phyloP scores from a whole-genome alignment of 805 yeast species.

The Debaryomyces castellii region DNA sequence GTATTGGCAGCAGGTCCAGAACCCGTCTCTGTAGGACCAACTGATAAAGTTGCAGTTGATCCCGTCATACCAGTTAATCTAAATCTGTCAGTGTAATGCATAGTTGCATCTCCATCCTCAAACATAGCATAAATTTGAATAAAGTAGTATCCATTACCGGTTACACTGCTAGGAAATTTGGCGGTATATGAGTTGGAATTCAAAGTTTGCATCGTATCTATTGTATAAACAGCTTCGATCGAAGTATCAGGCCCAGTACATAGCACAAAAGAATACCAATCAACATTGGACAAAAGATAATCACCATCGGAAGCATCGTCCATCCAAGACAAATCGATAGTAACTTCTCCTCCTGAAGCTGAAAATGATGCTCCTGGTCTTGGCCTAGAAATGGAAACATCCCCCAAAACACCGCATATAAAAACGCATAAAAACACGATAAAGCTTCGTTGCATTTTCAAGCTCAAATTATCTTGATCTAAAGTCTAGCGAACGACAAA shows the following conservation, averaged over 20 bases:
- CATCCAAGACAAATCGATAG: conserved; percentile 34
- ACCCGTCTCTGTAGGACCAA: conserved; percentile 27
- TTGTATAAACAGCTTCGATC: conserved; percentile 23
- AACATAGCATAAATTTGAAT: conserved; percentile 63
- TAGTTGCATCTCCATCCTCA: conserved; percentile 40
- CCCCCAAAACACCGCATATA: conserved; percentile 38
- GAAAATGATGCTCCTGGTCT: conserved; percentile 34
- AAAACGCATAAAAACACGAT: conserved; percentile 4
- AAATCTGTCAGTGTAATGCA: conserved; percentile 71
- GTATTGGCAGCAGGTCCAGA: conserved; percentile 42
- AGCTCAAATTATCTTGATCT: not conserved
- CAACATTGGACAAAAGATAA: conserved; percentile 47
- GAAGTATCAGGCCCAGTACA: conserved; percentile 66
- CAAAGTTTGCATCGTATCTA: conserved; percentile 6
- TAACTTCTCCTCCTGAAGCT: conserved; percentile 37
- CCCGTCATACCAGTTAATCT: conserved; percentile 73
- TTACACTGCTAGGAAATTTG: conserved; percentile 39
- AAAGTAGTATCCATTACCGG: conserved; percentile 67
- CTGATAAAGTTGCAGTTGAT: conserved; percentile 45
- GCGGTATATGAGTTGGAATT: conserved; percentile 37
- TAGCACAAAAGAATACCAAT: conserved; percentile 50
- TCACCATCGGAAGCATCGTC: conserved; percentile 59
- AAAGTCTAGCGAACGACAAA: not conserved
- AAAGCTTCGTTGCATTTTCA: conserved; percentile 1
- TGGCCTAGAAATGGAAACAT: conserved; percentile 47